phyloP scores from a whole-genome alignment of 1,139 yeast genomes.

The Suhomyces ambrosiae region DNA sequence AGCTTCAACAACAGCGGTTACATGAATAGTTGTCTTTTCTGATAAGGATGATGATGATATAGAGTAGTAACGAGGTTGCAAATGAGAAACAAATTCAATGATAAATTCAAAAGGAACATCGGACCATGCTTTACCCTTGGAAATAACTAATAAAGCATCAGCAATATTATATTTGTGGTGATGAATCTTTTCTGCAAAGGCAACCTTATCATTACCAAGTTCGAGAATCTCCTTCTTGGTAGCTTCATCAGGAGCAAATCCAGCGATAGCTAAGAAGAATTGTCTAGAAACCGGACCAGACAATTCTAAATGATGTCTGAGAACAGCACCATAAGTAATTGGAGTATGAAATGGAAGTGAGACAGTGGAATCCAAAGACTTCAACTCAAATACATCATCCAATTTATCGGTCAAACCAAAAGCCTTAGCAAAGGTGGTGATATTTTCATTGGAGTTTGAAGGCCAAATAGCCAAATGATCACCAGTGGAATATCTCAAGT shows the following conservation, averaged over 20 bases:
- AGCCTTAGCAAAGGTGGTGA: constrained; percentile 61
- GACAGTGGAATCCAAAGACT: constrained; percentile 73
- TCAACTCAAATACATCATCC: constrained; percentile 62
- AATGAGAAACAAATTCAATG: constrained; percentile 75
- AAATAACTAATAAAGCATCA: constrained; percentile 66
- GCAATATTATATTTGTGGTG: constrained; percentile 68
- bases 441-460: constrained; percentile 78
- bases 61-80: constrained; percentile 95
- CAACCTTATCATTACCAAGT: constrained; percentile 68
- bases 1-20: constrained; percentile 93
- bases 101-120: constrained; percentile 82
- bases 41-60: constrained; percentile 87
- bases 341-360: constrained; percentile 84
- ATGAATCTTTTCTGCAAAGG: constrained; percentile 67
- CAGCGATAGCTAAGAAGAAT: constrained; percentile 71
- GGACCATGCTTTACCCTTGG: constrained; percentile 67
- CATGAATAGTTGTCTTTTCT: constrained; percentile 73
- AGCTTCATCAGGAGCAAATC: constrained; percentile 74
- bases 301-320: constrained; percentile 87
- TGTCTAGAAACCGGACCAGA: constrained; percentile 95
- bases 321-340: constrained; percentile 82
- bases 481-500: constrained; percentile 87
- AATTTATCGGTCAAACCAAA: constrained; percentile 60
- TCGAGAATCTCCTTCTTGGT: constrained; percentile 53
- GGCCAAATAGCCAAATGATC: constrained; percentile 97